Evolutionary conservation across 2,329 filamentous ascomycete genomes (phyloP), one percentile per base, ranked within the genome.

Genomic region (Tothia fuscella): DNA sequence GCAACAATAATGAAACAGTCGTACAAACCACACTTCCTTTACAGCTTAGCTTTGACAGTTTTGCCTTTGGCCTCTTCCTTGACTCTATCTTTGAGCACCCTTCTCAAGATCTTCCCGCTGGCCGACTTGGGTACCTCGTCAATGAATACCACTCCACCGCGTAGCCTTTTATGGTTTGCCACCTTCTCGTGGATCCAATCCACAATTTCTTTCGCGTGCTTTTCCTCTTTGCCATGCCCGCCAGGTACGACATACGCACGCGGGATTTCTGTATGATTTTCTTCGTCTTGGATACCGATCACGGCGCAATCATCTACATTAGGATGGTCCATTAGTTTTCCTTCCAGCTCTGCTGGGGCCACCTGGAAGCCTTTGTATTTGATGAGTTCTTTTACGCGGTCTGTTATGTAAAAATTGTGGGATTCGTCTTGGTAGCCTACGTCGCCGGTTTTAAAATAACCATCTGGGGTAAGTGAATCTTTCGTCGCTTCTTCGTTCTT

Each of bases 391-490:
- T 85, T 87, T 26, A 86, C 69, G 5, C 87, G 80, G 56, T 95
- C 88, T 1, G 88, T 93, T 56, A 94, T 89, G 65, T 79, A 94
- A 53, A 93, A 84, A 55, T 93, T 84, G 22, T 82, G 82, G 38
- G 82, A 70, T 34, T 71, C 65, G 54, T 93, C 84, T 52, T 83
- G 75, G 49, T 83, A 78, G 3, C 41, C 42, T 20, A 44, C 29
- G 33, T 46, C 43, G 14, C 43, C 43, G 7, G 43, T 46, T 60
- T 80, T 88, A 70, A 93, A 94, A 66, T 78, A 95, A 1, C 85
- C 85, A 49, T 93, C 85, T 0, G 65, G 50, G 2, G 81, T 82
- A 47, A 91, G 76, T 0, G 81, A 78, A 34, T 84, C 78, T 2
- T 65, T 67, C 3, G 84, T 86, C 3, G 79, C 75, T 47, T 80